A percentile compares a stretch with the other conserved stretches of the same genome.
These are phyloP conservation scores for Penicillium italicum DNA, from an alignment of 2,329 filamentous ascomycete species.

Conservation along the genomic window DNA sequence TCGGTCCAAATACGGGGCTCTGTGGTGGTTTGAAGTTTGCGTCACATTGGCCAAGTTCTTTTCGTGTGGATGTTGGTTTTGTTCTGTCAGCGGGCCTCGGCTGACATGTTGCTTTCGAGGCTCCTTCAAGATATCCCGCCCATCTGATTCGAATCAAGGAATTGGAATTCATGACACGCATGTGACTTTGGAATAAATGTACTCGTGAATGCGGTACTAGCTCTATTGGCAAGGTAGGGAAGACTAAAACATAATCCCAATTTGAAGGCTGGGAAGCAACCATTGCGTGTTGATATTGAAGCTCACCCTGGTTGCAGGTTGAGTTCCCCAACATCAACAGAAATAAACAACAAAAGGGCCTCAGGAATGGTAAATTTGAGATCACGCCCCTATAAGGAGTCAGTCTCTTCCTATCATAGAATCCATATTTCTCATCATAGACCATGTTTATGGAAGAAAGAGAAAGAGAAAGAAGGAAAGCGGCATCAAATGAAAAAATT, in stretches of 20 bases:
- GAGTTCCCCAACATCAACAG: background rate
- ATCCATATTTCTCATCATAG: slow-evolving; percentile 45
- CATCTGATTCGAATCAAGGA: background rate
- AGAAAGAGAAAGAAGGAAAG: slow-evolving; percentile 14
- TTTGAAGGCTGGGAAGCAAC: background rate
- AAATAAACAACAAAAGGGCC: slow-evolving; percentile 25
- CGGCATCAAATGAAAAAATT: slow-evolving; percentile 4
- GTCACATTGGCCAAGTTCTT: background rate
- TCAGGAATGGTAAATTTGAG: slow-evolving; percentile 43
- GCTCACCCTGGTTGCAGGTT: background rate
- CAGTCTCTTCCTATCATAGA: slow-evolving; percentile 51
- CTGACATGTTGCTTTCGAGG: background rate
- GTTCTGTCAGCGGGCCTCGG: background rate
- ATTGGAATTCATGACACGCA: no score
- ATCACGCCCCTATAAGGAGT: slow-evolving; percentile 41
- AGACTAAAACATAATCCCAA: background rate
- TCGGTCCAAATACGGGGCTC: background rate
- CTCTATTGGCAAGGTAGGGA: background rate
- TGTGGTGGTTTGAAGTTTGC: background rate
- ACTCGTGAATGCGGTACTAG: background rate
- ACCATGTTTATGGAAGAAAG: slow-evolving; percentile 29
- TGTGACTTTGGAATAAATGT: background rate
- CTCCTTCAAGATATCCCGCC: background rate
- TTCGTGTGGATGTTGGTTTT: background rate
- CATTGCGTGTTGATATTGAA: background rate